Evolutionary conservation across 2,329 filamentous ascomycete genomes (phyloP).

Genomic region (Ascochyta rabiei): DNA sequence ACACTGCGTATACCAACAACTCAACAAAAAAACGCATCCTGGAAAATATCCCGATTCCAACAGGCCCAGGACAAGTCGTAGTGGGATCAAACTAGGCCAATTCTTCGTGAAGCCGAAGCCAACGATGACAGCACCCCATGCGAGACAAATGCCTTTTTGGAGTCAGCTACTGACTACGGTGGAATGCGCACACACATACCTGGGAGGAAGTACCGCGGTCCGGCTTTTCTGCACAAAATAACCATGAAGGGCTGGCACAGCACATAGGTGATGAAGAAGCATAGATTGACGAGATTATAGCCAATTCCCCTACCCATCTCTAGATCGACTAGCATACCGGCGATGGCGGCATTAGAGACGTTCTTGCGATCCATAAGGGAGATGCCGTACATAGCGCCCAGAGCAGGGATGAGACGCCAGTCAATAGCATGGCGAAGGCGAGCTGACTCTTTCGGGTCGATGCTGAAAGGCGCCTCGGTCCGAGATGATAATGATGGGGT

Average conservation of each 20-base stretch:
- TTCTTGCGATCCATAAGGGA: constrained; percentile 37
- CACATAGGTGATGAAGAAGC: constrained; percentile 38
- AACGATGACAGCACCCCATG: constrained; percentile 32
- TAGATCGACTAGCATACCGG: constrained; percentile 32
- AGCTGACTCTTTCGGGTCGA: constrained; percentile 26
- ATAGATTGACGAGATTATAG: constrained; percentile 33
- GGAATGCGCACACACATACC: not conserved
- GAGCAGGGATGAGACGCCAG: constrained; percentile 31
- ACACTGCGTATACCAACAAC: constrained; percentile 36
- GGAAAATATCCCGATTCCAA: constrained; percentile 34
- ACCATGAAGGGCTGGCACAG: constrained; percentile 32
- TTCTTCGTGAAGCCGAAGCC: constrained; percentile 33
- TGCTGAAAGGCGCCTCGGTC: constrained; percentile 12
- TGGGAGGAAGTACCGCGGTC: constrained; percentile 30
- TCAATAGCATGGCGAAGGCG: constrained; percentile 32
- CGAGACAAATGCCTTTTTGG: constrained; percentile 19
- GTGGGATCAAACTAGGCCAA: constrained; percentile 26
- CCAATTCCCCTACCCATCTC: constrained; percentile 23
- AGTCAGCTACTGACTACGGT: not conserved
- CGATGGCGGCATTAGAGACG: constrained; percentile 34
- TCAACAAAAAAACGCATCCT: constrained; percentile 28
- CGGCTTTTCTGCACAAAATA: constrained; percentile 26
- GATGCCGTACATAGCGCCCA: constrained; percentile 34
- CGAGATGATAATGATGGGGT: constrained; percentile 15
- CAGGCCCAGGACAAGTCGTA: constrained; percentile 26